A percentile compares a stretch with the other conserved stretches of the same genome.
phyloP scores from a whole-genome alignment of 768 basidiomycete genomes.

The Tylopilus rubrobrunneus region DNA sequence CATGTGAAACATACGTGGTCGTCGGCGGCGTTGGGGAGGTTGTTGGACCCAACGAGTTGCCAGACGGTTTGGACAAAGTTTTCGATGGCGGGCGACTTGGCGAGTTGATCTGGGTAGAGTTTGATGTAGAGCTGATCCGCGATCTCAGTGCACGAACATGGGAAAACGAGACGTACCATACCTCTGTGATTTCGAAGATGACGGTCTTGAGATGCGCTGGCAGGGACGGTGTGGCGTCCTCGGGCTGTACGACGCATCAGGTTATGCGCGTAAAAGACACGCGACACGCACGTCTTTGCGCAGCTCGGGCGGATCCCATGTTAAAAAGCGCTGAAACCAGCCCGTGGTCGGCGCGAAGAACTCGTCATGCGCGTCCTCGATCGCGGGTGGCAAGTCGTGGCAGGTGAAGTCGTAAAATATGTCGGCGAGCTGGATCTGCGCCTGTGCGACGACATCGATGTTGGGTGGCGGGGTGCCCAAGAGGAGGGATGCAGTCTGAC shows the following conservation, averaged over 20 bases:
- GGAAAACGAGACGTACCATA: conserved; percentile 26
- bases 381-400: conserved; percentile 90
- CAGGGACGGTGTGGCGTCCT: conserved; percentile 80
- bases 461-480: conserved; percentile 38
- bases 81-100: conserved; percentile 58
- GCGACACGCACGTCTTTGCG: conserved; percentile 53
- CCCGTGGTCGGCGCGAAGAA: conserved; percentile 74
- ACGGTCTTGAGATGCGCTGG: conserved; percentile 86
- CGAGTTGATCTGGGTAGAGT: conserved; percentile 75
- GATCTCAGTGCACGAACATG: neutral
- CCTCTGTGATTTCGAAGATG: conserved; percentile 89
- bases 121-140: conserved; percentile 66
- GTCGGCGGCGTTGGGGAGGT: conserved; percentile 65
- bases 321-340: conserved; percentile 76
- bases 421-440: conserved; percentile 74
- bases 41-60: conserved; percentile 70
- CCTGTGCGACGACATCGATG: conserved; percentile 59
- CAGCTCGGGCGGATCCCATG: conserved; percentile 71
- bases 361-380: conserved; percentile 82
- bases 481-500: conserved; percentile 54
- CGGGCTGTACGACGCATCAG: conserved; percentile 44
- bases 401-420: conserved; percentile 93
- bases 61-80: conserved; percentile 87
- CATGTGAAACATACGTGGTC: conserved; percentile 54
- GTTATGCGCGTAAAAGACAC: conserved; percentile 1